Conservation (phyloP, 2,329 filamentous ascomycete genomes). For the Aspergillus melleus region DNA sequence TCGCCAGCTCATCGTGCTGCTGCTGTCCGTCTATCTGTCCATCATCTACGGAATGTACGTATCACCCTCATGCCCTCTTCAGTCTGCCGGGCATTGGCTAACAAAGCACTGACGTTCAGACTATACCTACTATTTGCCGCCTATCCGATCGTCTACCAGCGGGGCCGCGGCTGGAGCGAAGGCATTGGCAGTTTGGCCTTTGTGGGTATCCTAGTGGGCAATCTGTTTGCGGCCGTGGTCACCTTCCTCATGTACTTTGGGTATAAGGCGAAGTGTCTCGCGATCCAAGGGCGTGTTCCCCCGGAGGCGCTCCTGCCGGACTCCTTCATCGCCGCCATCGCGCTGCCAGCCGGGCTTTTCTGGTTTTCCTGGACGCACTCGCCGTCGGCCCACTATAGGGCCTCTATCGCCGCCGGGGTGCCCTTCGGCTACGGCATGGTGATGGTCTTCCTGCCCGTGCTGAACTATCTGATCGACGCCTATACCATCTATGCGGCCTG, state of each 20-base stretch:
- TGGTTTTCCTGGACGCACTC: constrained; percentile 59
- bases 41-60: background rate
- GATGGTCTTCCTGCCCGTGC: constrained; percentile 30
- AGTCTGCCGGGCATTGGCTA: background rate
- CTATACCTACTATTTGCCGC: constrained; percentile 1
- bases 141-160: constrained; percentile 1
- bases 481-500: constrained; percentile 38
- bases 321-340: constrained; percentile 46
- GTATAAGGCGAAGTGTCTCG: background rate
- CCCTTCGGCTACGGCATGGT: constrained; percentile 38
- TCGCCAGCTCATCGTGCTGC: background rate
- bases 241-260: background rate
- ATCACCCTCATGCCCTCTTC: too few relatives aligned
- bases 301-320: constrained; percentile 42
- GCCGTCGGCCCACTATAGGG: constrained; percentile 32
- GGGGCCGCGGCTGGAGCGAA: background rate
- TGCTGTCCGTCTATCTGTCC: background rate
- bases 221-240: constrained; percentile 38
- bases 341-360: constrained; percentile 55
- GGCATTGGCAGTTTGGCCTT: constrained; percentile 37
- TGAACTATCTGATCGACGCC: constrained; percentile 39
- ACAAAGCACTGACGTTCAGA: background rate
- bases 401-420: constrained; percentile 26
- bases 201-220: constrained; percentile 42
- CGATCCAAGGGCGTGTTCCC: constrained; percentile 49